Conservation (phyloP, 306 rosid genomes). For the Fragaria iinumae region DNA sequence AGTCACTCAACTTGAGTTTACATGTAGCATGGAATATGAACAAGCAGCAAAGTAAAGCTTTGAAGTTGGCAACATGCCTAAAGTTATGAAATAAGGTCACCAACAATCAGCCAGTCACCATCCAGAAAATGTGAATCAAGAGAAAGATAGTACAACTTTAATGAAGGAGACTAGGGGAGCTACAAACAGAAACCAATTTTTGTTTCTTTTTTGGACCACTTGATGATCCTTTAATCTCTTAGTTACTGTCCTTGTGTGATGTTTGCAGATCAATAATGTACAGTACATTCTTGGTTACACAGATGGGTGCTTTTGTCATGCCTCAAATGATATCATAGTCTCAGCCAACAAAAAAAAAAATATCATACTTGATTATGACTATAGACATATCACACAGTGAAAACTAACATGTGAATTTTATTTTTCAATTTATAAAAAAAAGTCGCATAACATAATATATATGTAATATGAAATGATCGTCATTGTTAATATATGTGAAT, state of each 20-base stretch:
- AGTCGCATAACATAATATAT: not conserved
- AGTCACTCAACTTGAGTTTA: not conserved
- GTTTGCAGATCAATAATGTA: not conserved
- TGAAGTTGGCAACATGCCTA: not conserved
- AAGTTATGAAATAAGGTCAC: conserved; percentile 1
- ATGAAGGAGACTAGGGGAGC: conserved; percentile 9
- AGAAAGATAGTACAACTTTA: not conserved
- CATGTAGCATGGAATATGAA: conserved; percentile 18
- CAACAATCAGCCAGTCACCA: not conserved
- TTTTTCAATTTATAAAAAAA: no score
- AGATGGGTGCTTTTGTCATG: not conserved
- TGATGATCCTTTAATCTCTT: not conserved
- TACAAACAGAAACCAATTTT: not conserved
- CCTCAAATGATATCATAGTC: not conserved
- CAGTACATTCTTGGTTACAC: not conserved
- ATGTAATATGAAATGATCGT: not conserved
- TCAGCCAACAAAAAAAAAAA: not conserved
- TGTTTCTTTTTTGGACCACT: not conserved
- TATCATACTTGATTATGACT: not conserved
- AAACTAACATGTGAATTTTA: no score
- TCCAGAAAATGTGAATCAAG: not conserved
- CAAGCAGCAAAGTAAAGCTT: not conserved
- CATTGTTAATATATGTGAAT: fast-evolving
- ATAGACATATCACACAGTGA: no score
- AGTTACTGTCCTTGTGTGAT: not conserved